Evolutionary conservation across 495 filamentous ascomycete genomes (phyloP).

Genomic region (Immersiella caudata): DNA sequence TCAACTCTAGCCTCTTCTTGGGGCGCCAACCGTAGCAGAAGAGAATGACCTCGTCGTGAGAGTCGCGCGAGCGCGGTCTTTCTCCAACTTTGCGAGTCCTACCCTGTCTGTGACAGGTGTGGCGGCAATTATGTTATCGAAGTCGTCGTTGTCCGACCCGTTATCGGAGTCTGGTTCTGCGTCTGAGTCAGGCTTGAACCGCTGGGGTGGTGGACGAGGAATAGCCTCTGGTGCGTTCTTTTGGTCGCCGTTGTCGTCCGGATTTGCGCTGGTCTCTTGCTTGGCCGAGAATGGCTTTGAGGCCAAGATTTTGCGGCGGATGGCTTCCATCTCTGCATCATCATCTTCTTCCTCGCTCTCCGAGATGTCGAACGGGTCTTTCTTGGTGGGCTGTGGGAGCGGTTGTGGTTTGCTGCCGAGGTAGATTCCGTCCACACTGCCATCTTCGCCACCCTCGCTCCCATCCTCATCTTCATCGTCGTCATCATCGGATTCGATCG

Average conservation of each 20-base stretch:
- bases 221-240: constrained; percentile 63
- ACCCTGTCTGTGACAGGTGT: constrained; percentile 81
- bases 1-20: constrained; percentile 30
- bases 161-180: constrained; percentile 73
- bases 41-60: constrained; percentile 37
- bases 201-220: constrained; percentile 49
- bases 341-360: constrained; percentile 74
- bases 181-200: constrained; percentile 65
- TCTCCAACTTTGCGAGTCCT: constrained; percentile 56
- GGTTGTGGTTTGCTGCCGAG: constrained; percentile 56
- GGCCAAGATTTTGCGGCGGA: constrained; percentile 77
- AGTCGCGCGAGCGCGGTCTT: constrained; percentile 43
- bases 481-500: constrained; percentile 58
- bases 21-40: constrained; percentile 33
- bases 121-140: constrained; percentile 90
- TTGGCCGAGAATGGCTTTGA: constrained; percentile 39
- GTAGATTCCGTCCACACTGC: constrained; percentile 56
- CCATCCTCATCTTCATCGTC: constrained; percentile 46
- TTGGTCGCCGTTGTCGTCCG: constrained; percentile 37
- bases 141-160: constrained; percentile 67
- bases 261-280: neutral
- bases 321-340: constrained; percentile 87
- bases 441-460: constrained; percentile 32
- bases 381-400: constrained; percentile 42
- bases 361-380: constrained; percentile 72